A percentile compares a stretch with the other conserved stretches of the same genome.
Evolutionary conservation across 2,329 filamentous ascomycete species (phyloP).

Genomic region (Berkeleyomyces rouxiae): DNA sequence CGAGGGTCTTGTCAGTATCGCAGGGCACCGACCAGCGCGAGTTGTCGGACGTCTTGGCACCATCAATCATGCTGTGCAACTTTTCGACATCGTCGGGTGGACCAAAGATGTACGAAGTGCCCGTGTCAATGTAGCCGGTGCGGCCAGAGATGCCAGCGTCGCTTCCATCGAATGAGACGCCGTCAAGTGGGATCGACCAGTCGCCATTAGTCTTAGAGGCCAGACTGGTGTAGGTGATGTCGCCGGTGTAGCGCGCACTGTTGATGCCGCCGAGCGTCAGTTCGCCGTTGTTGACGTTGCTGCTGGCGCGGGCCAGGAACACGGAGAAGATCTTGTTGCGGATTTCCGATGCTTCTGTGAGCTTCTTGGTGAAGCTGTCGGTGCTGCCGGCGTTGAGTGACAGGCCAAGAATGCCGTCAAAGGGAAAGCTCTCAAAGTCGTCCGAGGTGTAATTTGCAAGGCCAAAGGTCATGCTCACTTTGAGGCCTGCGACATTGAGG

Average conservation of each 20-base stretch:
- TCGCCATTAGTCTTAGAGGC: conserved; percentile 33
- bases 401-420: conserved; percentile 75
- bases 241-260: conserved; percentile 46
- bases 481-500: conserved; percentile 48
- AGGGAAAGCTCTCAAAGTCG: conserved; percentile 62
- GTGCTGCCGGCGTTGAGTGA: conserved; percentile 43
- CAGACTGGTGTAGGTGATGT: conserved; percentile 48
- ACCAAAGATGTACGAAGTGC: conserved; percentile 64
- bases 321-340: conserved; percentile 37
- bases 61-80: conserved; percentile 52
- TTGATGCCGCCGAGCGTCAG: conserved; percentile 62
- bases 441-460: conserved; percentile 53
- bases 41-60: conserved; percentile 37
- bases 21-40: conserved; percentile 60
- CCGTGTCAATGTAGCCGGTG: conserved; percentile 64
- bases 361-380: conserved; percentile 49
- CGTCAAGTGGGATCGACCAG: conserved; percentile 59
- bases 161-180: conserved; percentile 44
- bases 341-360: conserved; percentile 45
- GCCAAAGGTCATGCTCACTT: conserved; percentile 51
- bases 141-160: conserved; percentile 37
- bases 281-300: conserved; percentile 54
- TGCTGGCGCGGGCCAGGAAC: conserved; percentile 48
- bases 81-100: conserved; percentile 48
- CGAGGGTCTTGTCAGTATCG: conserved; percentile 40